These are phyloP conservation scores for Linanthus parryae DNA, from an alignment of 148 eudicot species.

Conservation along the genomic window DNA sequence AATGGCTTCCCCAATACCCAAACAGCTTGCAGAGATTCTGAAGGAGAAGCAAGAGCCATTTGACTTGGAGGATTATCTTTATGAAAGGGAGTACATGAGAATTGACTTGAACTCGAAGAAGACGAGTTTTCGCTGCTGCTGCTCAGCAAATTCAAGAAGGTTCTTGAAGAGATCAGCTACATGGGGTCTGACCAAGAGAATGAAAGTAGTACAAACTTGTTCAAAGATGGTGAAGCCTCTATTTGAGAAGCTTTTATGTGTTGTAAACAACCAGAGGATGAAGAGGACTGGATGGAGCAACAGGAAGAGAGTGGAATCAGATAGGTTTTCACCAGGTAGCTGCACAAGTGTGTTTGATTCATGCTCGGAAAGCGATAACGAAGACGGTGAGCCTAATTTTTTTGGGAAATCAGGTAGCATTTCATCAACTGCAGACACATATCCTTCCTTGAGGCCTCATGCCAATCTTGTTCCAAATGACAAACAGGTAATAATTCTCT, in stretches of 20 bases:
- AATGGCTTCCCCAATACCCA: slow-evolving; percentile 29
- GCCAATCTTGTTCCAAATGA: too few relatives aligned
- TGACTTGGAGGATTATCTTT: slow-evolving; percentile 40
- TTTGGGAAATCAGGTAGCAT: slow-evolving; percentile 23
- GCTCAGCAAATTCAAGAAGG: slow-evolving; percentile 11
- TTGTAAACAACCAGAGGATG: slow-evolving; percentile 9
- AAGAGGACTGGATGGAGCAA: slow-evolving; percentile 13
- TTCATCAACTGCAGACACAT: not conserved
- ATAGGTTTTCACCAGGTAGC: slow-evolving; percentile 23
- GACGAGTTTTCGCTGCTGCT: slow-evolving; percentile 15
- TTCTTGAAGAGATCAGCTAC: slow-evolving; percentile 17
- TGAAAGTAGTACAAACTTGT: slow-evolving; percentile 16
- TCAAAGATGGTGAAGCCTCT: slow-evolving; percentile 30
- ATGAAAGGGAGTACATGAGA: slow-evolving; percentile 38
- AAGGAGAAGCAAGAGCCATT: slow-evolving; percentile 72
- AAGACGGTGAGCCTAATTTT: slow-evolving; percentile 9
- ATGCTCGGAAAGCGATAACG: slow-evolving; percentile 31
- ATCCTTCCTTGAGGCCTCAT: too few relatives aligned
- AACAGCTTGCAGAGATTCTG: slow-evolving; percentile 45
- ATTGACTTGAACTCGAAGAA: slow-evolving; percentile 13
- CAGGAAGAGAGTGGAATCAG: slow-evolving; percentile 10
- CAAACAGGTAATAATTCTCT: not conserved
- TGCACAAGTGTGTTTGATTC: slow-evolving; percentile 24
- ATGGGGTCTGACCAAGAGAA: slow-evolving; percentile 8
- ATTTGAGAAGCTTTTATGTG: slow-evolving; percentile 18